Base-by-base conservation (phyloP, 495 filamentous ascomycete genomes). In the Extremus antarcticus region DNA sequence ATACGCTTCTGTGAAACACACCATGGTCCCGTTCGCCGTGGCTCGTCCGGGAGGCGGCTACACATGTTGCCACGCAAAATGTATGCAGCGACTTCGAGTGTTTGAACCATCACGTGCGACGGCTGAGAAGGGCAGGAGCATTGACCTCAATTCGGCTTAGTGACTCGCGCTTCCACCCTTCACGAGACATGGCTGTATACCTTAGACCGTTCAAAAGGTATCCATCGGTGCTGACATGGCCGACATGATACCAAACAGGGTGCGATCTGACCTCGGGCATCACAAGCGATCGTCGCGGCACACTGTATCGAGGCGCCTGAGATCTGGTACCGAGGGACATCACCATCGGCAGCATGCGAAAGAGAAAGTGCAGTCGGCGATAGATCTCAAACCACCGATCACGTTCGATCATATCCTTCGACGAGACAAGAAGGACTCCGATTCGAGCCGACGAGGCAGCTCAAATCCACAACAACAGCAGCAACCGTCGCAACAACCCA, bases 361-460 rank as follows among this genome's bases (percentile, higher is more conserved):
- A 43, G 54, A 61, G n/a, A 61, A 49, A 2, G 51, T 58, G 7
- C 46, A 51, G 25, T 58, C 55, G n/a, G 59, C 56, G 1, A 55
- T 58, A 13, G 59, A 62, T 2, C 49, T 62, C 16, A 54, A 55
- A 25, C 51, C 59, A n/a, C 55, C 59, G 16, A 53, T 58, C 39
- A 58, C 47, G 19, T 55, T 62, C 29, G 59, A 62, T 2, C 35
- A 51, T n/a, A 35, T 62, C 7, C 47, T 58, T 1, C 45, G 59
- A 1, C 47, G 56, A 3, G 59, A 58, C 2, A 58, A 43, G 51
- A 53, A 47, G 32, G 57, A 20, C n/a, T 25, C 47, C 15, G 56
- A 47, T 3, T 25, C 47, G 1, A 61, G 50, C 16, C 22, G 29
- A 16, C 4, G 40, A 29, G 51, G 55, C 23, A 57, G 49, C 50